Evolutionary conservation across 1,139 yeast genomes (phyloP).

Genomic region (Eremothecium cymbalariae): DNA sequence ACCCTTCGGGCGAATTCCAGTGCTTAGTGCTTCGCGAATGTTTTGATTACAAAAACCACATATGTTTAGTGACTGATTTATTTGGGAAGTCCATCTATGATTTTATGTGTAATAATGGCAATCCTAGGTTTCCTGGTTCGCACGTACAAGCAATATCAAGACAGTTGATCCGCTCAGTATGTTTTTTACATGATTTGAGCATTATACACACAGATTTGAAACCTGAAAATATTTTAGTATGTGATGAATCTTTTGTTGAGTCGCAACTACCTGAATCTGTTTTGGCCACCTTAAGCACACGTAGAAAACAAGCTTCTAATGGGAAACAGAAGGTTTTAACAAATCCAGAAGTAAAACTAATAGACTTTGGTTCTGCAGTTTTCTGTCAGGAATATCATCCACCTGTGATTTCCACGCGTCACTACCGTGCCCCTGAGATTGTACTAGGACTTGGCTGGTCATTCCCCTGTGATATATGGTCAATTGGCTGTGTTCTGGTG

Average conservation of each 20-base stretch:
- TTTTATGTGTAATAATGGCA: slow-evolving; percentile 68
- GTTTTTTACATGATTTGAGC: slow-evolving; percentile 80
- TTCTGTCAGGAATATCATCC: slow-evolving; percentile 93
- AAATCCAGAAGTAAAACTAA: slow-evolving; percentile 77
- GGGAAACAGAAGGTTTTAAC: slow-evolving; percentile 45
- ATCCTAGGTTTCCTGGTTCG: slow-evolving; percentile 65
- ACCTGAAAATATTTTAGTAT: slow-evolving; percentile 85
- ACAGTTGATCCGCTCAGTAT: slow-evolving; percentile 78
- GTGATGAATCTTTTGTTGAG: slow-evolving; percentile 44
- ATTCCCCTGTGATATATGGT: slow-evolving; percentile 92
- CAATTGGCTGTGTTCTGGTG: slow-evolving; percentile 86
- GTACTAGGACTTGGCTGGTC: slow-evolving; percentile 91
- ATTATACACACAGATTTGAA: slow-evolving; percentile 88
- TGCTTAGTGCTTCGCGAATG: slow-evolving; percentile 55
- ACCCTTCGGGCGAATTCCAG: slow-evolving; percentile 33
- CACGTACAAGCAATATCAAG: slow-evolving; percentile 86
- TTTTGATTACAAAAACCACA: slow-evolving; percentile 88
- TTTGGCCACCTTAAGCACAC: slow-evolving; percentile 20
- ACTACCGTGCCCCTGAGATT: slow-evolving; percentile 95
- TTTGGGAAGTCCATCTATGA: slow-evolving; percentile 82
- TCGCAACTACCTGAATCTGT: slow-evolving; percentile 20
- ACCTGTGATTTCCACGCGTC: slow-evolving; percentile 85
- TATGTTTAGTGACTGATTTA: slow-evolving; percentile 86
- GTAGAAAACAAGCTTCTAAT: slow-evolving; percentile 31
- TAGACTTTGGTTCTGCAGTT: slow-evolving; percentile 94